Percentiles rank a stretch among this genome's conserved stretches.
phyloP scores from a whole-genome alignment of 495 filamentous ascomycete genomes.

The Xylaria curta region DNA sequence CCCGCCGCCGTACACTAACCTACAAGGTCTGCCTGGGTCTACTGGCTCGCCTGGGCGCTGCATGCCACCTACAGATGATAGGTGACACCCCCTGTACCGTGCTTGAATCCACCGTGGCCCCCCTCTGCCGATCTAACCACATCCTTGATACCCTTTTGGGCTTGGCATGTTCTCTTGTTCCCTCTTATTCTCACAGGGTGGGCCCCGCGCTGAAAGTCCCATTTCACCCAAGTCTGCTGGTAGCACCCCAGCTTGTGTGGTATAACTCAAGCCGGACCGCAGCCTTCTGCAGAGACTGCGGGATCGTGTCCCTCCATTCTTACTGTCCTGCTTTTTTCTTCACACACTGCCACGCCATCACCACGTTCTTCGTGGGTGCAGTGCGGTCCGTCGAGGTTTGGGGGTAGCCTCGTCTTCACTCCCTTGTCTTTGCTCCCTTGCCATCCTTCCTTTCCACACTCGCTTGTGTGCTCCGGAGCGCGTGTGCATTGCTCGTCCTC shows the following conservation, averaged over 20 bases:
- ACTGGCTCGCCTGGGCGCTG: neutral
- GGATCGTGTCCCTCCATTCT: slow-evolving; percentile 23
- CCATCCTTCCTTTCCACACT: neutral
- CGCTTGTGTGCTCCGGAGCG: neutral
- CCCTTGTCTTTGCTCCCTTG: slow-evolving; percentile 6
- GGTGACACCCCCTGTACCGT: slow-evolving; percentile 17
- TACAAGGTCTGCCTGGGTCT: too few species aligned
- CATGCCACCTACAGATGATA: slow-evolving; percentile 14
- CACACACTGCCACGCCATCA: slow-evolving; percentile 6
- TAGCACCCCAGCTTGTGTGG: slow-evolving; percentile 15
- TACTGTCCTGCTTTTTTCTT: slow-evolving; percentile 3
- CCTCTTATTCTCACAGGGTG: slow-evolving; percentile 24
- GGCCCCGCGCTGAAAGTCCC: slow-evolving; percentile 28
- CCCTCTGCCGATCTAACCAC: slow-evolving; percentile 25
- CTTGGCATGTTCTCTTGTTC: slow-evolving; percentile 20
- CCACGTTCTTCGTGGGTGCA: slow-evolving; percentile 18
- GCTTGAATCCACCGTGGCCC: slow-evolving; percentile 26
- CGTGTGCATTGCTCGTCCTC: neutral
- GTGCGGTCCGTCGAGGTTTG: slow-evolving; percentile 25
- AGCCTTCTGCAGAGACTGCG: slow-evolving; percentile 25
- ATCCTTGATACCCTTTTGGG: slow-evolving; percentile 25
- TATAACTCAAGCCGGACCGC: slow-evolving; percentile 28
- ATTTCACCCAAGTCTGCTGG: slow-evolving; percentile 5
- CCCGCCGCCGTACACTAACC: neutral
- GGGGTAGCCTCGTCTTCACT: slow-evolving; percentile 26